Conservation (phyloP, 1,284 basidiomycete genomes). For the Moesziomyces aphidis region DNA sequence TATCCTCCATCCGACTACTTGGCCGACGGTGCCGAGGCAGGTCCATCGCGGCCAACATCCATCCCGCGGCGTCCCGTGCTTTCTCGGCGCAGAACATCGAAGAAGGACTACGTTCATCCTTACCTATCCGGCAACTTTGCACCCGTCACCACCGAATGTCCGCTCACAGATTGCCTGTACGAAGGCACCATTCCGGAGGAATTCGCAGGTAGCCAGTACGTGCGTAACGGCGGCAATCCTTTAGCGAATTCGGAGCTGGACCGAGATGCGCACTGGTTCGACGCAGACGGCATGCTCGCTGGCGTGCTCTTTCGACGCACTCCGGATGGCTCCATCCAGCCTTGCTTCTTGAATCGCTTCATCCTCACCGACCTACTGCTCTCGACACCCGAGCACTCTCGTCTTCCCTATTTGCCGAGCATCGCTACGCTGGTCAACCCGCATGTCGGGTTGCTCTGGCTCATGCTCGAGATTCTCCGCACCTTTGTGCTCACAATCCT, state of each 20-base stretch:
- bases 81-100: constrained; percentile 32
- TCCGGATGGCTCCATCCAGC: constrained; percentile 41
- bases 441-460: constrained; percentile 66
- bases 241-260: constrained; percentile 50
- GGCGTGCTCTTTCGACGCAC: constrained; percentile 70
- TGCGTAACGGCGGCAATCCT: constrained; percentile 72
- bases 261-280: constrained; percentile 66
- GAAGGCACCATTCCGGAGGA: constrained; percentile 63
- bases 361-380: constrained; percentile 68
- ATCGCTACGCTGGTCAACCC: constrained; percentile 71
- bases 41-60: constrained; percentile 9
- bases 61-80: constrained; percentile 35
- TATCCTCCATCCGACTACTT: constrained; percentile 14
- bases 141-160: constrained; percentile 63
- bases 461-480: constrained; percentile 69
- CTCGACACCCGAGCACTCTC: constrained; percentile 51
- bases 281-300: constrained; percentile 70
- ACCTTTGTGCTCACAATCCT: constrained; percentile 62
- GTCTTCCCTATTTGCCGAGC: constrained; percentile 69
- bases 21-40: constrained; percentile 8
- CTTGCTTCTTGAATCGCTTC: constrained; percentile 68
- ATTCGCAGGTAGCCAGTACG: constrained; percentile 68
- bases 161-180: constrained; percentile 61
- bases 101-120: constrained; percentile 58
- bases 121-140: constrained; percentile 68